Evolutionary conservation across 2,329 filamentous ascomycete species (phyloP), one percentile per base, ranked within the genome.

Genomic region (Botrytis paeoniae): DNA sequence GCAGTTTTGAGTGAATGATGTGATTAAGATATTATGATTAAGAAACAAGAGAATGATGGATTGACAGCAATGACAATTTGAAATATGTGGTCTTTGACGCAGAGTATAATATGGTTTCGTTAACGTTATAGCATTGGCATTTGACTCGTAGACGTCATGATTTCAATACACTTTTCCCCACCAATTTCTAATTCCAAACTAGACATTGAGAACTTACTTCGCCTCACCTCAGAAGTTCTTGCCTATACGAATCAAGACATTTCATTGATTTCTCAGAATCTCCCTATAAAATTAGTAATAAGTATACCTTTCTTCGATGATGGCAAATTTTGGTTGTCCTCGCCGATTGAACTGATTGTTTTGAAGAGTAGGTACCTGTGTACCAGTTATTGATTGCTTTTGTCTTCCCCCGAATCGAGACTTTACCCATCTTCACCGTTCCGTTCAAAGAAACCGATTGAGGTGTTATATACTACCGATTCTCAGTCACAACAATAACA

Each of bases 141-240:
- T 41, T 18, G 39, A 69, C 37, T 71, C 69, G 37, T 65, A 35
- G 59, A 71, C 60, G 69, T 64, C 60, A 71, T 71, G 69, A 65
- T 59, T 65, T 35, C 41, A 64, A 45, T 22, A 45, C 29, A 29
- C 29, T 65, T 65, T 35, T 43, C 41, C 41, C 41, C 62, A 48
- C 62, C 29, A 16, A 65, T 25, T 25, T 10, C 9, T 1, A 16
- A 65, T 48, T 35, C 41, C 20, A 35, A 4, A 18, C 35, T n/a
- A n/a, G 61, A 45, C 37, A 63, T 63, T 10, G 12, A 41, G 37
- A 62, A 29, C 60, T n/a, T n/a, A n/a, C 48, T n/a, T 54, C 5
- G 48, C 12, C 48, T 54, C 48, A 3, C 5, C 48, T 54, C 48
- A 3, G 12, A 54, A n/a, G 48, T 7, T 54, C 48, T n/a, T 54